phyloP scores from a whole-genome alignment of 148 eudicot genomes.

The Suaeda aralocaspica region DNA sequence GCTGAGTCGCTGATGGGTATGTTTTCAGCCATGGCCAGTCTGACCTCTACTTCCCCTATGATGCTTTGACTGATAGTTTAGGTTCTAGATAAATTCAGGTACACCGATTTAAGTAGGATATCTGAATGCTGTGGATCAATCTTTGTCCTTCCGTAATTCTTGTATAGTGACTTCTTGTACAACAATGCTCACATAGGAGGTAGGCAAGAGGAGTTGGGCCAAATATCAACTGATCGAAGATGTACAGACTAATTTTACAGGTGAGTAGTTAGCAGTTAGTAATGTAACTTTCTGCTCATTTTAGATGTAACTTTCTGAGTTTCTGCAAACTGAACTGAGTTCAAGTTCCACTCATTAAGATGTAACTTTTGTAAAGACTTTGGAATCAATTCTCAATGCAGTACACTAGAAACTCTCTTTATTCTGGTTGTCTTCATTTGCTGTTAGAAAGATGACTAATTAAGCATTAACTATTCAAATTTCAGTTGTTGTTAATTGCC shows the following conservation, averaged over 20 bases:
- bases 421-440: too few relatives aligned
- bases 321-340: too few relatives aligned
- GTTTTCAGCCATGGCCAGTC: background rate
- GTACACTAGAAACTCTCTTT: too few relatives aligned
- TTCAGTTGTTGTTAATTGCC: too few relatives aligned
- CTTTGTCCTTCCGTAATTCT: background rate
- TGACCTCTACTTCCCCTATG: background rate
- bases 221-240: background rate
- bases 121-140: background rate
- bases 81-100: background rate
- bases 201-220: conserved; percentile 8
- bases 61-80: background rate
- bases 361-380: too few relatives aligned
- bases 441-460: too few relatives aligned
- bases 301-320: too few relatives aligned
- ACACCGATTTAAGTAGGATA: background rate
- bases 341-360: too few relatives aligned
- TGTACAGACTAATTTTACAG: conserved; percentile 9
- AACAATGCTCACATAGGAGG: background rate
- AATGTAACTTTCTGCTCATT: background rate
- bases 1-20: background rate
- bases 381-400: too few relatives aligned
- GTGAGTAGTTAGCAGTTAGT: conserved; percentile 5
- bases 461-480: too few relatives aligned
- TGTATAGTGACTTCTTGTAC: conserved; percentile 14